These are phyloP conservation scores for Botrytis cinerea DNA, from an alignment of 2,329 filamentous ascomycete species.

Conservation along the genomic window DNA sequence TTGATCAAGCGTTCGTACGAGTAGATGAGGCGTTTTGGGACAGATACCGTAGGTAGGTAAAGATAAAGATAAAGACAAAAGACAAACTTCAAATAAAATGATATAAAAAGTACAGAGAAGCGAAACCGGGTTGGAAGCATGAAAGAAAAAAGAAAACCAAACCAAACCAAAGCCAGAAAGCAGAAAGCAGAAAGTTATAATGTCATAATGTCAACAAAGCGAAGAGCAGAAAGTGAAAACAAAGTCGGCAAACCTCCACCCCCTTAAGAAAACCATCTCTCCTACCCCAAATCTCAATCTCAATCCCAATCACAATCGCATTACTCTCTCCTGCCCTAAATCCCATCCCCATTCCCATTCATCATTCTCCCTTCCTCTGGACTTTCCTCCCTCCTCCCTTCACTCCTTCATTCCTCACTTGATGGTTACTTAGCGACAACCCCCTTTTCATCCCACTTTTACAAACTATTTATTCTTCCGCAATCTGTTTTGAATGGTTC, in stretches of 20 bases:
- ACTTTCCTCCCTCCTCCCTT: not conserved
- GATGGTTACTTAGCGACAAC: not conserved
- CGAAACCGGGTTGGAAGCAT: not conserved
- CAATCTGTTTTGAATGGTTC: too few relatives aligned
- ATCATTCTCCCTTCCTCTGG: too few relatives aligned
- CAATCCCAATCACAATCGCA: not conserved
- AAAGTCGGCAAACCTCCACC: too few relatives aligned
- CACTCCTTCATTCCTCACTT: too few relatives aligned
- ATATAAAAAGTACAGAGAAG: not conserved
- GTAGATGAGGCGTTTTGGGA: constrained; percentile 17
- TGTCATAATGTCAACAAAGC: too few relatives aligned
- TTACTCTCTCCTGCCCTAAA: not conserved
- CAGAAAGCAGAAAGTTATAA: not conserved
- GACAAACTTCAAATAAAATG: not conserved
- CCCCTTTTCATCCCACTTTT: not conserved
- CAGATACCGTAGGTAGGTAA: constrained; percentile 7
- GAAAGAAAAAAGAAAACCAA: not conserved
- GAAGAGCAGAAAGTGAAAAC: too few relatives aligned
- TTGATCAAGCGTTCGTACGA: not conserved
- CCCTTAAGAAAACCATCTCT: too few relatives aligned
- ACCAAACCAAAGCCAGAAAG: not conserved
- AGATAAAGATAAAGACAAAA: not conserved
- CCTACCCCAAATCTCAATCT: too few relatives aligned
- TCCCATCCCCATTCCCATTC: not conserved
- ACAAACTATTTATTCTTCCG: too few relatives aligned